A percentile compares a stretch with the other conserved stretches of the same genome.
Conservation (phyloP, 169 alveolate genomes). For the Babesia gibsoni region DNA sequence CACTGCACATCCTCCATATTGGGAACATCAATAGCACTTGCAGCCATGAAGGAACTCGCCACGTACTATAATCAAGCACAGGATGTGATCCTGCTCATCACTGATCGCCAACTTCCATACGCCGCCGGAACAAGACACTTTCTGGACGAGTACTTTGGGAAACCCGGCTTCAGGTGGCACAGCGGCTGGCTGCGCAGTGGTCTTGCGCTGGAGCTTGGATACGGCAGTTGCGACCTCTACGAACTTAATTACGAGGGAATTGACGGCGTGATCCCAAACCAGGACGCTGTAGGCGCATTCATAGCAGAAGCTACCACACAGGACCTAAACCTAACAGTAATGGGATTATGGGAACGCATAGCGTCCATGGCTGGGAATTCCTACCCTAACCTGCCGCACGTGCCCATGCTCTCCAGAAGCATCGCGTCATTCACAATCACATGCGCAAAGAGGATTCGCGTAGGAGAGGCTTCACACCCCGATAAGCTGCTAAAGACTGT, state of each 20-base stretch:
- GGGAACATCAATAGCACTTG: constrained; percentile 15
- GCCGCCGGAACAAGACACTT: constrained; percentile 62
- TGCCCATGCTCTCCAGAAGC: constrained; percentile 44
- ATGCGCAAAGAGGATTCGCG: constrained; percentile 25
- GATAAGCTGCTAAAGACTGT: constrained; percentile 42
- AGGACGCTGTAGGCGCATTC: constrained; percentile 39
- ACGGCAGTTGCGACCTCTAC: constrained; percentile 41
- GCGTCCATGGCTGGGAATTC: constrained; percentile 46
- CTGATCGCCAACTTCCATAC: constrained; percentile 47
- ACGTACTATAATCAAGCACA: constrained; percentile 35
- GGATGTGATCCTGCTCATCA: constrained; percentile 45
- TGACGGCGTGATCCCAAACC: constrained; percentile 57
- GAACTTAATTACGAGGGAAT: constrained; percentile 51
- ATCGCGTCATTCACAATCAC: constrained; percentile 43
- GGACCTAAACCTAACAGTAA: constrained; percentile 2
- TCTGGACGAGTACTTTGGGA: constrained; percentile 48
- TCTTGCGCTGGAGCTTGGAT: constrained; percentile 49
- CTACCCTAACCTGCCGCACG: constrained; percentile 41
- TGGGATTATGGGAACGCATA: constrained; percentile 31
- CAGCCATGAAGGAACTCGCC: constrained; percentile 21
- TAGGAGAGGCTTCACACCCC: neutral
- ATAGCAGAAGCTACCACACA: neutral
- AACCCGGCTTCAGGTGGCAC: constrained; percentile 22
- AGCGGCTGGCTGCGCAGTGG: constrained; percentile 56
- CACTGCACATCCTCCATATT: constrained; percentile 8